Percentiles rank a stretch among this genome's conserved stretches.
Evolutionary conservation across 1,284 basidiomycete genomes (phyloP).

Genomic region (Cryptococcus sp.): DNA sequence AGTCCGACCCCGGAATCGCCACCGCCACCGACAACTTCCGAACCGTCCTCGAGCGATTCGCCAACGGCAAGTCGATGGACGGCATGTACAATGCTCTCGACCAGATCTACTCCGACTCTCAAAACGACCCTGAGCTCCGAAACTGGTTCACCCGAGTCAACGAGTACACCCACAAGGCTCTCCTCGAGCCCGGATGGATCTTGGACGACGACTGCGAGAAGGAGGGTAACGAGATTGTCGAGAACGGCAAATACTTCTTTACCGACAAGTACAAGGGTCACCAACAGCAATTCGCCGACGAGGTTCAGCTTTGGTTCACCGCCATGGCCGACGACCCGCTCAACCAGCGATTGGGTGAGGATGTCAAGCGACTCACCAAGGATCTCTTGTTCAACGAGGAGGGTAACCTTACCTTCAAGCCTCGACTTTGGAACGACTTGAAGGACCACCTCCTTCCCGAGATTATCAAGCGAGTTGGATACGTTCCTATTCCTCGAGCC

Average conservation of each 20-base stretch:
- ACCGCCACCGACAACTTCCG: constrained; percentile 63
- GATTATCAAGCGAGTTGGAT: constrained; percentile 70
- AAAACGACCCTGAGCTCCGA: constrained; percentile 68
- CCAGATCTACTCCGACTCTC: constrained; percentile 67
- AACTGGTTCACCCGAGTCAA: constrained; percentile 70
- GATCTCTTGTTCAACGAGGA: constrained; percentile 70
- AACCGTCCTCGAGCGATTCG: constrained; percentile 83
- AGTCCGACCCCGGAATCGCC: constrained; percentile 55
- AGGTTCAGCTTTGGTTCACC: constrained; percentile 68
- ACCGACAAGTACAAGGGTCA: constrained; percentile 76
- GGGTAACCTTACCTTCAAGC: constrained; percentile 85
- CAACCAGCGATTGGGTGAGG: constrained; percentile 72
- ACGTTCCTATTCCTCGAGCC: constrained; percentile 83
- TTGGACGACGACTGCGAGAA: constrained; percentile 68
- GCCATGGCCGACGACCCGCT: constrained; percentile 79
- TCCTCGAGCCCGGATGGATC: constrained; percentile 84
- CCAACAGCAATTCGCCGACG: constrained; percentile 73
- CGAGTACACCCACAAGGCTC: constrained; percentile 61
- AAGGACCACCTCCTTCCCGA: constrained; percentile 73
- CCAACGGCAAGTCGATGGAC: constrained; percentile 62
- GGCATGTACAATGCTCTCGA: constrained; percentile 67
- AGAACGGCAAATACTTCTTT: constrained; percentile 72
- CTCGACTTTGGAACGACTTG: constrained; percentile 78
- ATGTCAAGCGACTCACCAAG: constrained; percentile 74
- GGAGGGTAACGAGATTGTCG: constrained; percentile 58